Evolutionary conservation across 2,329 filamentous ascomycete species (phyloP), one percentile per base, ranked within the genome.

Genomic region (Xylaria hypoxylon): DNA sequence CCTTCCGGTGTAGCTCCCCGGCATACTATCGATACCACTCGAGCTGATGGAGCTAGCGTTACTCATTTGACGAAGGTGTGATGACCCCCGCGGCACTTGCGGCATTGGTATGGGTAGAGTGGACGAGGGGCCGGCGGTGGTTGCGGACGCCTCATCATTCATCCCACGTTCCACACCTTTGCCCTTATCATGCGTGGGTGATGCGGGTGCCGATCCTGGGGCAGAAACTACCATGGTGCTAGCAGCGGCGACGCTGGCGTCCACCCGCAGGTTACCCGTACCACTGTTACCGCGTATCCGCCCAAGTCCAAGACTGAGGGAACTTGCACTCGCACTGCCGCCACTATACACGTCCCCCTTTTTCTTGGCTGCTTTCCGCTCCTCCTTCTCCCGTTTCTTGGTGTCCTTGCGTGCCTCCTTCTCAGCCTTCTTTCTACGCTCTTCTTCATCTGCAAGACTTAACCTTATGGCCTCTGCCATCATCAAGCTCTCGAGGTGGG

Each of bases 401-500:
- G 91, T 90, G 65, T 95, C 91, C 76, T 97, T 97, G 28, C 85
- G 86, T 0, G 87, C 86, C 65, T 93, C 92, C 76, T 94, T 95
- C 57, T 96, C 92, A 55, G 92, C 90, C 74, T 93, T 96, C 52
- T 87, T 90, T 72, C 93, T 92, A n/a, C 95, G 87, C 47, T 98
- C 95, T 74, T 98, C 95, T 77, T 99, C 96, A 1, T 93, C 90
- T 0, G 92, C 94, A n/a, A 99, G 83, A 53, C 94, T 97, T 33
- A 97, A 79, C 44, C 96, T 86, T 53, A 99, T 96, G 0, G 96
- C 96, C 78, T 99, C 96, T 85, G 96, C 93, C 84, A 98, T 94
- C 96, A 99, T 99, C 83, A 99, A 92, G 55, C 97, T 95, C 77
- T 99, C 96, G 0, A 98, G 85, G 72, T 98, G 94, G 86, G 62